Percentiles rank a stretch among this genome's conserved stretches.
These are phyloP conservation scores for Boletus sp. DNA, from an alignment of 1,284 basidiomycete species.

Conservation along the genomic window DNA sequence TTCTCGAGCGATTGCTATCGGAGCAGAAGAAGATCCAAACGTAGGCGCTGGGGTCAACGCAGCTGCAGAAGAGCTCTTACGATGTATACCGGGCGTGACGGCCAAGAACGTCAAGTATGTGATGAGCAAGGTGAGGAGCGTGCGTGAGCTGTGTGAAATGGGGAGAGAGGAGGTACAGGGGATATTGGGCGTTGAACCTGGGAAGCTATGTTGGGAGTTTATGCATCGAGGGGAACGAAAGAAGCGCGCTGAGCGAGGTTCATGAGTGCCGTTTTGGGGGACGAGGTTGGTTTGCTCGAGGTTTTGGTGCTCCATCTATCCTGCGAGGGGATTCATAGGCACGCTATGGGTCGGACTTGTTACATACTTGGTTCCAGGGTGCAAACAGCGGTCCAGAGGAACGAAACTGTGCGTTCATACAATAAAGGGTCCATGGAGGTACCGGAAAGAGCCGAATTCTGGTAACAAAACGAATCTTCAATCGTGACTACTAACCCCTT, in stretches of 20 bases:
- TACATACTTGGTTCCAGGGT: no score
- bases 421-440: no score
- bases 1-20: conserved; percentile 72
- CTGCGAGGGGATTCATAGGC: no score
- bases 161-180: conserved; percentile 65
- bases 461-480: no score
- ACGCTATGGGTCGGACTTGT: no score
- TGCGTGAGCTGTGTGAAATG: conserved; percentile 80
- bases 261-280: neutral
- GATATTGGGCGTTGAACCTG: conserved; percentile 83
- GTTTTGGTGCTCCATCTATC: no score
- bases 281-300: no score
- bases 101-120: conserved; percentile 88
- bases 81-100: conserved; percentile 78
- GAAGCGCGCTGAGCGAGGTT: conserved; percentile 2
- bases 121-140: conserved; percentile 77
- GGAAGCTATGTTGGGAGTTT: conserved; percentile 80
- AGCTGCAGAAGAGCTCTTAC: conserved; percentile 75
- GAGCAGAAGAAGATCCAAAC: conserved; percentile 74
- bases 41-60: conserved; percentile 70
- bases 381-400: no score
- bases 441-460: no score
- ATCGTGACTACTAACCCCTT: no score
- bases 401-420: no score
- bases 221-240: conserved; percentile 69